These are phyloP conservation scores for Inonotus obliquus DNA, from an alignment of 1,284 basidiomycete genomes.

Conservation along the genomic window DNA sequence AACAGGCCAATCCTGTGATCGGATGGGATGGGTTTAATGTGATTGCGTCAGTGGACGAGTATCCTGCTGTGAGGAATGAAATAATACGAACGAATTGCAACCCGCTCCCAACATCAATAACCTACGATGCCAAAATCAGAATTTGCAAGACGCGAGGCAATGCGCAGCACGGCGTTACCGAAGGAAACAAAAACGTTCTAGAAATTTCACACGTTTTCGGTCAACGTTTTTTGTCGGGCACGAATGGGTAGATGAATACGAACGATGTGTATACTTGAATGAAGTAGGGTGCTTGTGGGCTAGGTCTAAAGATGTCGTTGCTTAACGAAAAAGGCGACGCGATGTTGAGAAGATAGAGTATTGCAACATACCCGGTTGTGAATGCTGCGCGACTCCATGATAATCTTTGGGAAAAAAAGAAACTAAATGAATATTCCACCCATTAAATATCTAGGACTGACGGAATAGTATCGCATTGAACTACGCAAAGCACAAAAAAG, in stretches of 20 bases:
- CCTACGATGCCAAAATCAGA: neutral
- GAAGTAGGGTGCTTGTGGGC: constrained; percentile 51
- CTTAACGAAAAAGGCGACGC: neutral
- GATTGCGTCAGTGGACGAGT: neutral
- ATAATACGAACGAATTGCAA: constrained; percentile 40
- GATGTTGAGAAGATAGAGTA: neutral
- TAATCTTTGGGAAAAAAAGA: neutral
- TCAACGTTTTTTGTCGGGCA: neutral
- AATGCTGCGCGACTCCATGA: constrained; percentile 14
- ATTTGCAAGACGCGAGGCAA: too few relatives aligned
- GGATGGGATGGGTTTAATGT: too few relatives aligned
- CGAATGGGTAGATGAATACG: constrained; percentile 23
- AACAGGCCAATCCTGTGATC: constrained; percentile 46
- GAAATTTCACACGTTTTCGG: neutral
- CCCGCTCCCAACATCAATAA: constrained; percentile 43
- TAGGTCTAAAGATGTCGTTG: constrained; percentile 32
- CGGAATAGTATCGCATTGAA: constrained; percentile 51
- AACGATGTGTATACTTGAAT: constrained; percentile 61
- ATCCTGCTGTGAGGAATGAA: neutral
- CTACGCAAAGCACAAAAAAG: constrained; percentile 25
- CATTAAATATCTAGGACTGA: constrained; percentile 32
- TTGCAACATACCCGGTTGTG: constrained; percentile 7
- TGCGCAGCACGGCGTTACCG: constrained; percentile 24
- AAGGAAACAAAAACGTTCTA: constrained; percentile 38
- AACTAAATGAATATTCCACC: constrained; percentile 16